Evolutionary conservation across 331 rosid genomes (phyloP), one percentile per base, ranked within the genome.

Genomic region (Cydonia oblonga): DNA sequence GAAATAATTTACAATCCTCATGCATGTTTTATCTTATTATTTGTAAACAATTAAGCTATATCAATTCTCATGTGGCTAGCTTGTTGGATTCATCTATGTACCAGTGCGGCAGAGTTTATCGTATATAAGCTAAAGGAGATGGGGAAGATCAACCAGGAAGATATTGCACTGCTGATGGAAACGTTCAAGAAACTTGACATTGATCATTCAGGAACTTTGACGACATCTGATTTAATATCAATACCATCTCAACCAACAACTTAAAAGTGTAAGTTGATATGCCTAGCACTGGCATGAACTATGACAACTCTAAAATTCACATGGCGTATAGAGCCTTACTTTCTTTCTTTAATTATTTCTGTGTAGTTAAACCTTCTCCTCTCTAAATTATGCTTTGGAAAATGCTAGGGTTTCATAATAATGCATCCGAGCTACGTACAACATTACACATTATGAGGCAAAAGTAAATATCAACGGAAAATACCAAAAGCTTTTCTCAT

Each of bases 111-210:
- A 26, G 97, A 92, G 84, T 90, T 90, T 77, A 78, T 83, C 38
- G 20, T 92, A 4, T 88, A 90, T 77, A 88, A 90, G 86, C 84
- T 90, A 79, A 89, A 92, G 86, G 97, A 90, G 81, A 92, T 88
- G 97, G 92, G 87, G 68, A 92, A 86, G 86, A 90, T 90, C 64
- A 74, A 46, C 69, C 76, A 81, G 59, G 85, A 89, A 71, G 93
- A 93, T 74, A 74, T 93, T 60, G 76, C 86, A 74, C 28, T 32
- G 62, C 65, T 89, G 76, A 80, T 87, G 84, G 97, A 90, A 64
- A 69, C 76, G 5, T 90, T 90, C 84, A 79, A 78, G 65, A 76
- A 81, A 69, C 82, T 84, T 67, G 96, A 90, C 72, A 64, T 20
- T 70, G 97, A 89, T 87, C 74, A 81, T 26, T 89, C 96, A 40